Evolutionary conservation across 2,329 filamentous ascomycete genomes (phyloP).

Genomic region (Samsoniella hepiali): DNA sequence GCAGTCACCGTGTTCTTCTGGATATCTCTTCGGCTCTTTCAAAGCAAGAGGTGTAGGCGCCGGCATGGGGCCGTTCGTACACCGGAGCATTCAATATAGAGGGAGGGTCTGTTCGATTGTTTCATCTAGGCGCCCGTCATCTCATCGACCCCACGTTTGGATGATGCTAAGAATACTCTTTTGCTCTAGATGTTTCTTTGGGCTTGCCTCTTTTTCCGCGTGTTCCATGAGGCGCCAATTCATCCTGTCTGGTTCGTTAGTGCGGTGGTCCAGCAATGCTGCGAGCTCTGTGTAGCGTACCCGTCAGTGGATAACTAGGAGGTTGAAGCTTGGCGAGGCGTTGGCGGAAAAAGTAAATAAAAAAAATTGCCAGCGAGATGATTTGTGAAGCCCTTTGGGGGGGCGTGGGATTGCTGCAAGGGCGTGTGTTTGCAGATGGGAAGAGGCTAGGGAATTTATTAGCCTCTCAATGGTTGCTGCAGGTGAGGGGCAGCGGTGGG

Average conservation of each 20-base stretch:
- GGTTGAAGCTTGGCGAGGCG: conserved; percentile 7
- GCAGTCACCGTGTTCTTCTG: not conserved
- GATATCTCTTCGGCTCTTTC: conserved; percentile 1
- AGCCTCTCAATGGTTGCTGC: conserved; percentile 13
- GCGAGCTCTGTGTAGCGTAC: conserved; percentile 7
- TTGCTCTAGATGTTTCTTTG: not conserved
- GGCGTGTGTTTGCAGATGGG: conserved; percentile 11
- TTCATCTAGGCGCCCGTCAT: conserved; percentile 17
- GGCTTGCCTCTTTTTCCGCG: not conserved
- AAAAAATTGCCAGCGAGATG: not conserved
- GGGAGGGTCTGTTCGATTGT: conserved; percentile 7
- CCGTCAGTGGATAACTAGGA: conserved; percentile 9
- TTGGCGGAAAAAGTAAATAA: conserved; percentile 9
- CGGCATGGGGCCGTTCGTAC: conserved; percentile 10
- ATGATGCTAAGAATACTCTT: conserved; percentile 1
- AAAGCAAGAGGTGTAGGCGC: not conserved
- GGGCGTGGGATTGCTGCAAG: conserved; percentile 11
- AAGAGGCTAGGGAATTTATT: not conserved
- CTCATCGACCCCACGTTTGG: conserved; percentile 10
- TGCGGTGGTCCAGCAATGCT: not conserved
- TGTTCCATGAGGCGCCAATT: conserved; percentile 10
- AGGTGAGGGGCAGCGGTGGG: conserved; percentile 13
- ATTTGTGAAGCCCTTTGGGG: not conserved
- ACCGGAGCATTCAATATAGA: not conserved
- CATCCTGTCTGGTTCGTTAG: not conserved